Evolutionary conservation across 345 rosid species (phyloP).

Genomic region (Citrus medica): DNA sequence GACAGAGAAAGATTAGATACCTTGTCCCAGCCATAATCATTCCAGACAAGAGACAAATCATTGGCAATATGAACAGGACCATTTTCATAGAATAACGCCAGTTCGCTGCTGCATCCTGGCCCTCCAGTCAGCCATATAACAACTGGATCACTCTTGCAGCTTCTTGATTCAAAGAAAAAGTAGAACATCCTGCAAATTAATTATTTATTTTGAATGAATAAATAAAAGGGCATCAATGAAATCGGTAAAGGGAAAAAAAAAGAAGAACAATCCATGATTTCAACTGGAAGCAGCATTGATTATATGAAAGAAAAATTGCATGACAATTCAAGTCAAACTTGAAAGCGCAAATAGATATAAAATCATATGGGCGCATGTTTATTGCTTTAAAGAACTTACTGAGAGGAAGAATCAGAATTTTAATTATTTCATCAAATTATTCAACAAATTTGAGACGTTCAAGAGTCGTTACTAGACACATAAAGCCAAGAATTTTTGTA

Average conservation of each 20-base stretch:
- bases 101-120: conserved; percentile 80
- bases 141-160: conserved; percentile 54
- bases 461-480: not conserved
- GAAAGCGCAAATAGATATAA: not conserved
- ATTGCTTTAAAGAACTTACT: not conserved
- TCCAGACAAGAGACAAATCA: conserved; percentile 67
- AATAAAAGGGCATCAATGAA: too few species aligned
- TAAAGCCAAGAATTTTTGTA: not conserved
- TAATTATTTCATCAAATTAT: not conserved
- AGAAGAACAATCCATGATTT: not conserved
- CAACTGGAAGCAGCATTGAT: not conserved
- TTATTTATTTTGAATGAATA: not conserved
- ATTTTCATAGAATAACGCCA: conserved; percentile 82
- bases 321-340: not conserved
- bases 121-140: conserved; percentile 93
- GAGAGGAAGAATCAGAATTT: not conserved
- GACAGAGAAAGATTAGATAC: conserved; percentile 14
- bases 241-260: too few species aligned
- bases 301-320: not conserved
- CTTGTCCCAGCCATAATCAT: conserved; percentile 87
- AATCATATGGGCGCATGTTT: not conserved
- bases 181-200: conserved; percentile 62
- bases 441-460: not conserved
- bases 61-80: conserved; percentile 66
- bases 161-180: conserved; percentile 72